Evolutionary conservation across 2,329 filamentous ascomycete genomes (phyloP), one percentile per base, ranked within the genome.

Genomic region (Cladosporium sp.): DNA sequence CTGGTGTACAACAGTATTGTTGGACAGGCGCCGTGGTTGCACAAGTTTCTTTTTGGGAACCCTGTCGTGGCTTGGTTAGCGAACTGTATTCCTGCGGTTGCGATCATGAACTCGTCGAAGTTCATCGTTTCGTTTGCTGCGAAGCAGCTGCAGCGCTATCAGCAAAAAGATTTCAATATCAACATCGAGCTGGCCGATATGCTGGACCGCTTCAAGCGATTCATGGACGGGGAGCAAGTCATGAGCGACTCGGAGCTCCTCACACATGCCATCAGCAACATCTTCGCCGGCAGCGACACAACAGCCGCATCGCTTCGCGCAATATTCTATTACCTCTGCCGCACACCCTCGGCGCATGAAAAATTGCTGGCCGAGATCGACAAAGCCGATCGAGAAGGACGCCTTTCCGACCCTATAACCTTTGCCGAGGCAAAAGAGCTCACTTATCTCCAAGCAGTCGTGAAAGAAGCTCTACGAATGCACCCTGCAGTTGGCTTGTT

Each of bases 181-280:
- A 13, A 36, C 15, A 16, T 18, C 15, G 29, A 54, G 9, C 22
- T 60, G 33, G 53, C 54, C 39, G 53, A 60, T 38, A 55, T 62
- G 56, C 49, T 62, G 4, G 50, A 54, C 35, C 52, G 58, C 7
- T 61, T 60, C 51, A 58, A 56, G 43, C 41, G 55, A 16, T 54
- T 51, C 42, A 57, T 55, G 20, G 57, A 60, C 38, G 56, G 55
- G 12, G 55, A 57, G 32, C 51, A 55, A 41, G 45, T 59, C 8
- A 60, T 59, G 52, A 52, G 52, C 38, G 52, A 57, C 19, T 47
- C 53, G 13, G 46, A 48, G 15, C 49, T 60, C 42, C 53, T 59
- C 11, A 55, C 48, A 7, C 55, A 58, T 46, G 50, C 53, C 5
- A 41, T 30, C 4, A 82, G 70, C 79, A 80, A 61, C 71, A 84